These are phyloP conservation scores for Amaranthus cruentus DNA, from an alignment of 148 eudicot genomes.

Conservation along the genomic window DNA sequence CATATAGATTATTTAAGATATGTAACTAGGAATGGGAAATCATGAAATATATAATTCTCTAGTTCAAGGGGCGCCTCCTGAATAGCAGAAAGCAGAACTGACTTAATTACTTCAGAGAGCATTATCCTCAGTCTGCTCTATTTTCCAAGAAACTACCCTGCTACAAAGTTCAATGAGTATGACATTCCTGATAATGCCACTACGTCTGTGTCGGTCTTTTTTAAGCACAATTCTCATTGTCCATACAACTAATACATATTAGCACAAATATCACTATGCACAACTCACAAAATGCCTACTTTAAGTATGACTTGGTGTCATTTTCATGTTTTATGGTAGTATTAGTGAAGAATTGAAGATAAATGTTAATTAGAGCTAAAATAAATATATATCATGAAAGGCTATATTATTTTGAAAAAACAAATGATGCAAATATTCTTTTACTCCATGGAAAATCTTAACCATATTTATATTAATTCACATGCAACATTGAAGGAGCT, in stretches of 20 bases:
- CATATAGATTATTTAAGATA: background rate
- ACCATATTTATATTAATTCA: background rate
- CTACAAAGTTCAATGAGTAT: background rate
- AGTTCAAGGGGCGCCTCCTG: background rate
- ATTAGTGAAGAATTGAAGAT: too few species aligned
- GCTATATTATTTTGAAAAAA: background rate
- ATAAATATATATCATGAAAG: background rate
- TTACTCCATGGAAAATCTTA: background rate
- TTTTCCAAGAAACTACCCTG: background rate
- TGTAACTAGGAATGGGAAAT: background rate
- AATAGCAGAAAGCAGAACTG: conserved; percentile 5
- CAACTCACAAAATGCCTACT: background rate
- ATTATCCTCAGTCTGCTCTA: background rate
- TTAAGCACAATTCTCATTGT: background rate
- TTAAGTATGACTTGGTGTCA: background rate
- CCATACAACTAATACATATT: background rate
- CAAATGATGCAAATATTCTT: background rate
- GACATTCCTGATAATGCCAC: background rate
- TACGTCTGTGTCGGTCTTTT: too few species aligned
- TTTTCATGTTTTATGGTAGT: too few species aligned
- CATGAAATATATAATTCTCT: background rate
- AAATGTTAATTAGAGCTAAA: too few species aligned
- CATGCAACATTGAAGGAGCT: background rate
- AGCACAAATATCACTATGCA: background rate
- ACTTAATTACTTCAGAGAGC: background rate